Base-by-base conservation (phyloP, 371 early-diverging fungal species). In the Rhizopus delemar region DNA sequence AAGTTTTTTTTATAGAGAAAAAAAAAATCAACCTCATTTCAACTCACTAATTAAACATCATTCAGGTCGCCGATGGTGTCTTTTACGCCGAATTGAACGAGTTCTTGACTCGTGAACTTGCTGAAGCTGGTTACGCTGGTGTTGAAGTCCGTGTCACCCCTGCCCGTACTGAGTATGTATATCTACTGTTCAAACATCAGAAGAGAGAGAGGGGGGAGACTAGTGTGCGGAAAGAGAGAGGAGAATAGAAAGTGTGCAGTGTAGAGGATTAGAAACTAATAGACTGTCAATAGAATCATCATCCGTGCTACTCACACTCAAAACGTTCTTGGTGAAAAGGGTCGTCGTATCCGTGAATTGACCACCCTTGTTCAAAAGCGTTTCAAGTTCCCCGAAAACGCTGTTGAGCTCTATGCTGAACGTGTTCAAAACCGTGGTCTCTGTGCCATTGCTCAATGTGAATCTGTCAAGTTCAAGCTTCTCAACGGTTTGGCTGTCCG, bases 11-110 rank as follows among this genome's bases (percentile, higher is more conserved):
- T 57, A 16, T 51, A 43, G 15, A 56, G 71, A 15, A 16, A n/a
- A 33, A 48, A 60, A 31, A 38, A 35, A 35, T 33, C 29, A 36
- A 49, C 22, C n/a, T 15, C 43, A 38, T 8, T 45, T 8, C 32
- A 48, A 43, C 43, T 5, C 34, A 38, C 9, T 45, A n/a, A 43
- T 46, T 41, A 11, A 9, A 13, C 15, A 15, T 4, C 16, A 43
- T 48, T 67, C 95, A 72, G 65, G 77, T 77, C 70, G 97, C 96
- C 82, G 99, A 98, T 86, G 99, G 99, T 90, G 97, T 98, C 56
- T 97, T 98, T 91, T 96, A 94, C 88, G 97, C 99, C 76, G 99
- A 98, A 85, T 89, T 98, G 74, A 97, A 98, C 91, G 96, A 96
- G 84, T 96, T 96, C 90, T 91, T 98, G 81, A 90, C 92, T 77